These are phyloP conservation scores for Colletotrichum sp. DNA, from an alignment of 2,329 filamentous ascomycete genomes.

Conservation along the genomic window DNA sequence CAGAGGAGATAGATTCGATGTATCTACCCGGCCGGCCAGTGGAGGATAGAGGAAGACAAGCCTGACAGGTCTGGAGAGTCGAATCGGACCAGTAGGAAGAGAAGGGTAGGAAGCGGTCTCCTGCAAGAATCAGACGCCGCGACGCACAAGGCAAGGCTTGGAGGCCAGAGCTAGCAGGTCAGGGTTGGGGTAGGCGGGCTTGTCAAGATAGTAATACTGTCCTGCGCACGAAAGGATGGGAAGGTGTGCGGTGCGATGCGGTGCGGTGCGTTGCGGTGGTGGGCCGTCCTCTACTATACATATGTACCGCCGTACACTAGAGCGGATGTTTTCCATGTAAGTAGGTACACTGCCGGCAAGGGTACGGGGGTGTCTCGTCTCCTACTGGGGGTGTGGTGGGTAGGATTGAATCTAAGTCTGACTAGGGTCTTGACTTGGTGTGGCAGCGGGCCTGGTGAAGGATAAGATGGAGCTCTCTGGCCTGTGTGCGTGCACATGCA, in stretches of 20 bases:
- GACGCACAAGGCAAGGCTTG: constrained; percentile 20
- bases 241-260: not conserved
- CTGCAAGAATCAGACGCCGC: constrained; percentile 24
- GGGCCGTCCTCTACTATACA: constrained; percentile 16
- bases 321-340: constrained; percentile 8
- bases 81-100: constrained; percentile 19
- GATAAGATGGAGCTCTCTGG: constrained; percentile 9
- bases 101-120: constrained; percentile 1
- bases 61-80: constrained; percentile 1
- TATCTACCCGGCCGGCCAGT: constrained; percentile 10
- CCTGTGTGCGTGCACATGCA: not conserved
- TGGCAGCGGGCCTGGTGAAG: constrained; percentile 7
- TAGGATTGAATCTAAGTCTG: constrained; percentile 19
- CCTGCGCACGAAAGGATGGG: constrained; percentile 5
- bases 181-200: constrained; percentile 19
- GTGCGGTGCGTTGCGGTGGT: constrained; percentile 1
- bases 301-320: constrained; percentile 18
- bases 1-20: not conserved
- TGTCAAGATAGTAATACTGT: constrained; percentile 19
- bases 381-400: constrained; percentile 18
- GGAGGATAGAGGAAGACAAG: not conserved
- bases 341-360: constrained; percentile 17
- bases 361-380: constrained; percentile 17
- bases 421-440: constrained; percentile 15
- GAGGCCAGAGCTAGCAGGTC: constrained; percentile 5